Evolutionary conservation across 192 early-diverging fungal species (phyloP).

Genomic region (Powellomyces hirtus): DNA sequence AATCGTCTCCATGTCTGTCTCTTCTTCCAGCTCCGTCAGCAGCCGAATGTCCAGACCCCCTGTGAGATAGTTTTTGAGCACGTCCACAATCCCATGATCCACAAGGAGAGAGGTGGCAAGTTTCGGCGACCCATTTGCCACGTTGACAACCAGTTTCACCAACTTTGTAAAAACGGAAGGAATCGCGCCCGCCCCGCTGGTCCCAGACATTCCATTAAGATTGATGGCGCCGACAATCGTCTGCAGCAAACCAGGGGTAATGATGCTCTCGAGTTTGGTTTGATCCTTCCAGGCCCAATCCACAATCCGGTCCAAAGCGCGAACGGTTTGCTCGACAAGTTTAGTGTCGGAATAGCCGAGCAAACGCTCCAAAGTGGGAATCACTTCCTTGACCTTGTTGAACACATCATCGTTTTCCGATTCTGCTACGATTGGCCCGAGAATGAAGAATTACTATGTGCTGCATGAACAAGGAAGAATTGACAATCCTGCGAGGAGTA

Average conservation of each 20-base stretch:
- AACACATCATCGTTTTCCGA: not conserved
- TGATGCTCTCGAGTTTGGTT: slow-evolving; percentile 56
- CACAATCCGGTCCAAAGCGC: slow-evolving; percentile 61
- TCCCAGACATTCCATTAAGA: slow-evolving; percentile 35
- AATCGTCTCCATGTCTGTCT: slow-evolving; percentile 14
- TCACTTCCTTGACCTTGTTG: slow-evolving; percentile 43
- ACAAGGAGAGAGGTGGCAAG: slow-evolving; percentile 23
- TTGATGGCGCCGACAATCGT: slow-evolving; percentile 57
- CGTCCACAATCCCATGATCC: slow-evolving; percentile 22
- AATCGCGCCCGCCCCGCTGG: slow-evolving; percentile 1
- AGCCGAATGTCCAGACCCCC: slow-evolving; percentile 2
- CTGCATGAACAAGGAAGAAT: too few relatives aligned
- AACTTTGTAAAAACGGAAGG: slow-evolving; percentile 52
- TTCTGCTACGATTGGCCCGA: not conserved
- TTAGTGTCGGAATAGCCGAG: slow-evolving; percentile 70
- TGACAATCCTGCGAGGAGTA: not conserved
- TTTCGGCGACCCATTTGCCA: slow-evolving; percentile 54
- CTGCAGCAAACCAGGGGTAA: slow-evolving; percentile 55
- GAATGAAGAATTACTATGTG: too few relatives aligned
- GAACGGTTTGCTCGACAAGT: slow-evolving; percentile 68
- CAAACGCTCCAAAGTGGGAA: slow-evolving; percentile 70
- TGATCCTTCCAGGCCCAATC: slow-evolving; percentile 57
- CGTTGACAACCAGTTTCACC: slow-evolving; percentile 52
- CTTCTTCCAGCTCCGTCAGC: not conserved
- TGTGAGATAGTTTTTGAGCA: slow-evolving; percentile 28